Percentiles rank a stretch among this genome's conserved stretches.
phyloP scores from a whole-genome alignment of 805 yeast genomes.

The Tetrapisispora fleetii region DNA sequence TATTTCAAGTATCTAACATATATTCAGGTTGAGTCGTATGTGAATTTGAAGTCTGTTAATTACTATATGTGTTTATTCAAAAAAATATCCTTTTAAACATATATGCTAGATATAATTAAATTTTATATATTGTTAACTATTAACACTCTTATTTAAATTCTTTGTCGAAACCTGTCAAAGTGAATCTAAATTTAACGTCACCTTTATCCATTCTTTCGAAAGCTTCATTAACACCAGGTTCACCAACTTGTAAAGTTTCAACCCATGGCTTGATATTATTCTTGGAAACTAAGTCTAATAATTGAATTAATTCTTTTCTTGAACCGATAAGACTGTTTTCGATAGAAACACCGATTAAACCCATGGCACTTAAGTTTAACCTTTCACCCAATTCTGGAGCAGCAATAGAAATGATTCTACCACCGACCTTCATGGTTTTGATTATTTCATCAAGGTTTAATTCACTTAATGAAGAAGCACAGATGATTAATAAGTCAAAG shows the following conservation, averaged over 20 bases:
- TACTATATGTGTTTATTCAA: too few species aligned
- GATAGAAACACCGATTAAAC: slow-evolving; percentile 17
- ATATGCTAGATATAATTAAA: too few species aligned
- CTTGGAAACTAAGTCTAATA: slow-evolving; percentile 41
- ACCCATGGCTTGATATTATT: slow-evolving; percentile 41
- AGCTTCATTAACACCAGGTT: slow-evolving; percentile 34
- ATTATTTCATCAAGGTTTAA: slow-evolving; percentile 31
- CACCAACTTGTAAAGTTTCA: slow-evolving; percentile 40
- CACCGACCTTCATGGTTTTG: slow-evolving; percentile 23
- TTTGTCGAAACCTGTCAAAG: slow-evolving; percentile 40
- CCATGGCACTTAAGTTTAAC: slow-evolving; percentile 9
- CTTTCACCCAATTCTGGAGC: slow-evolving; percentile 13
- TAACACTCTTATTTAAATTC: slow-evolving; percentile 6
- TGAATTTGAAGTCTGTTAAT: too few species aligned
- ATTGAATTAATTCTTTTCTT: slow-evolving; percentile 35
- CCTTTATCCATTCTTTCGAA: slow-evolving; percentile 40
- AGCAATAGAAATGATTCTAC: slow-evolving; percentile 28
- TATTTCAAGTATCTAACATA: too few species aligned
- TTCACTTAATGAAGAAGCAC: slow-evolving; percentile 36
- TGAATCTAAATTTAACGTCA: slow-evolving; percentile 46
- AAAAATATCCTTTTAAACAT: too few species aligned
- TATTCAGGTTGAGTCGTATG: too few species aligned
- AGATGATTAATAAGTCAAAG: slow-evolving; percentile 40
- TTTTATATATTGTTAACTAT: not conserved
- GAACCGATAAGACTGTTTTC: slow-evolving; percentile 35